A percentile compares a stretch with the other conserved stretches of the same genome.
These are phyloP conservation scores for Aspergillus ochraceoroseus DNA, from an alignment of 2,329 filamentous ascomycete genomes.

Conservation along the genomic window DNA sequence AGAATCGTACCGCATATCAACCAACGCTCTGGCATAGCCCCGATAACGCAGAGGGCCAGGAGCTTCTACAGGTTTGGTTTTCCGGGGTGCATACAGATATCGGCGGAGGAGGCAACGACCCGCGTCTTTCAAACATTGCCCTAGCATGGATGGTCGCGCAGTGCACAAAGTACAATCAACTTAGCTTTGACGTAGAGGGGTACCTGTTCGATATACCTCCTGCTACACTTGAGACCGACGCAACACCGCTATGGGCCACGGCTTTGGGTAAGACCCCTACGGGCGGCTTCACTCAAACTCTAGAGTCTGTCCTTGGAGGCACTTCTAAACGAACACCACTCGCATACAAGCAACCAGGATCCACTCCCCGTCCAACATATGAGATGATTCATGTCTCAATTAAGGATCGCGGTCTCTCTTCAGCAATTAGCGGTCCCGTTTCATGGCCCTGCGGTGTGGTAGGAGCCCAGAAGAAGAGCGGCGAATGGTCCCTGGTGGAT, in stretches of 20 bases:
- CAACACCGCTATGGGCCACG: conserved; percentile 20
- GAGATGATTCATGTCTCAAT: conserved; percentile 18
- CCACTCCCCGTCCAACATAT: conserved; percentile 4
- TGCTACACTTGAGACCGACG: background rate
- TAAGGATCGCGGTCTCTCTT: conserved; percentile 4
- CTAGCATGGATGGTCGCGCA: conserved; percentile 57
- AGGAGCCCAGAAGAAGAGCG: background rate
- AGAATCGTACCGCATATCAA: conserved; percentile 39
- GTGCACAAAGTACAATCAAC: conserved; percentile 22
- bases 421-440: background rate
- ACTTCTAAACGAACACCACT: conserved; percentile 15
- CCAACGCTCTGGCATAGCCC: conserved; percentile 44
- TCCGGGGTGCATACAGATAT: conserved; percentile 46
- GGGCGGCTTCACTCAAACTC: conserved; percentile 6
- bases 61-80: conserved; percentile 48
- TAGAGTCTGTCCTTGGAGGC: conserved; percentile 14
- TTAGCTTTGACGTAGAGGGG: conserved; percentile 19
- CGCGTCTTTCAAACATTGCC: conserved; percentile 46
- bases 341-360: conserved; percentile 11
- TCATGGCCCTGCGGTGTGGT: conserved; percentile 3
- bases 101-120: conserved; percentile 45
- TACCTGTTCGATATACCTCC: conserved; percentile 21
- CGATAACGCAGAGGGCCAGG: conserved; percentile 39
- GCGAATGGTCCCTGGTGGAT: background rate
- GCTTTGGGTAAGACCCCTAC: conserved; percentile 11